A percentile compares a stretch with the other conserved stretches of the same genome.
phyloP scores from a whole-genome alignment of 2,329 filamentous ascomycete genomes.

The Fusarium austroafricanum region DNA sequence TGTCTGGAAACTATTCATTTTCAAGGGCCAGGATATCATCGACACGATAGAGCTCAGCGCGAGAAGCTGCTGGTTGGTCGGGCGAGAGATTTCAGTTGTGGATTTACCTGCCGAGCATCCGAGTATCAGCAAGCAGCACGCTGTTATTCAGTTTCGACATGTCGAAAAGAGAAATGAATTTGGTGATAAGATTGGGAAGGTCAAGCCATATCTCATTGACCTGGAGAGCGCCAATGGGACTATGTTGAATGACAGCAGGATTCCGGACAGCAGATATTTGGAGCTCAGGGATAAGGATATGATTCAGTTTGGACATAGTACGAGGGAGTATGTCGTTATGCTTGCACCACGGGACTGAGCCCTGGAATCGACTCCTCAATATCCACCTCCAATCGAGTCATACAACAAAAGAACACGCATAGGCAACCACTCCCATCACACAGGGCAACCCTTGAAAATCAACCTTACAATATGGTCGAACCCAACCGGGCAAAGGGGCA shows the following conservation, averaged over 20 bases:
- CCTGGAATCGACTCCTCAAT: not conserved
- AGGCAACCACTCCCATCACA: too few species aligned
- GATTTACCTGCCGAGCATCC: conserved; percentile 90
- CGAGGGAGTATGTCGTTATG: conserved; percentile 96
- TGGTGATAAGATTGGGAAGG: conserved; percentile 82
- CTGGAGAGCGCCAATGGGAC: conserved; percentile 95
- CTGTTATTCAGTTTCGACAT: conserved; percentile 91
- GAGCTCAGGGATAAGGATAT: conserved; percentile 92
- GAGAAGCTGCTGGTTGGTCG: conserved; percentile 91
- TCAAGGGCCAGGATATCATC: conserved; percentile 83
- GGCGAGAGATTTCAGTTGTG: conserved; percentile 81
- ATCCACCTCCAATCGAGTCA: not conserved
- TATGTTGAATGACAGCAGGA: conserved; percentile 77
- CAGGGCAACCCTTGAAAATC: not conserved
- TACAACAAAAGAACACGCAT: not conserved
- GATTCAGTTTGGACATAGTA: conserved; percentile 86
- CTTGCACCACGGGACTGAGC: conserved; percentile 65
- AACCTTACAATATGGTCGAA: not conserved
- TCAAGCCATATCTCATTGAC: conserved; percentile 92
- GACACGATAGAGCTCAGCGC: conserved; percentile 82
- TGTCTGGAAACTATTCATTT: conserved; percentile 90
- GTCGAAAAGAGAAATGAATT: conserved; percentile 86
- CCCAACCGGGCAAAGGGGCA: not conserved
- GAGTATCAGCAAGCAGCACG: conserved; percentile 94
- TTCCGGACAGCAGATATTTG: conserved; percentile 82